Evolutionary conservation across 148 eudicot species (phyloP).

Genomic region (Camellia granthamiana): DNA sequence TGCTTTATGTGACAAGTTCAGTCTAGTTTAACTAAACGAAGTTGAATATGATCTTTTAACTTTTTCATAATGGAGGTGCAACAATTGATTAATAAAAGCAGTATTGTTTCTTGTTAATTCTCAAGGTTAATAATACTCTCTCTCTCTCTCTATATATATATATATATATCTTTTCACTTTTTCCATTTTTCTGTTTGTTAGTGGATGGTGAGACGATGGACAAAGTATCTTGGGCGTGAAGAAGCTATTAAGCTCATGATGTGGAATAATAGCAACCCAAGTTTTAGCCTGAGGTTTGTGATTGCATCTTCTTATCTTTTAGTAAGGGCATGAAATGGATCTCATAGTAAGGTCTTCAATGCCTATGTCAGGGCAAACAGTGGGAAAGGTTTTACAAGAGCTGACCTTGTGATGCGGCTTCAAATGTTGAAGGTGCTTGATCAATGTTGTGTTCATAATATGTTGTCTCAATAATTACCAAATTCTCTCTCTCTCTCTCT

Average conservation of each 20-base stretch:
- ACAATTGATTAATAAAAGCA: neutral
- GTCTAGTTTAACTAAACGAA: neutral
- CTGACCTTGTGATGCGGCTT: slow-evolving; percentile 61
- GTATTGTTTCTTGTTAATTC: neutral
- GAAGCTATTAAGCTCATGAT: slow-evolving; percentile 79
- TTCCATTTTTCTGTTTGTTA: slow-evolving; percentile 25
- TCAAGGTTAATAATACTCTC: neutral
- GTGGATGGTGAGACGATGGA: slow-evolving; percentile 99
- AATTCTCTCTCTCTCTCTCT: neutral
- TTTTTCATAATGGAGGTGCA: neutral
- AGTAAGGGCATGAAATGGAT: neutral
- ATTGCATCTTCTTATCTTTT: slow-evolving; percentile 8
- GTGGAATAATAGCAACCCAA: slow-evolving; percentile 87
- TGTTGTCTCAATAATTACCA: neutral
- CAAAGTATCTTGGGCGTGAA: slow-evolving; percentile 65
- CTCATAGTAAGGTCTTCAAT: slow-evolving; percentile 11
- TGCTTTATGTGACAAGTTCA: slow-evolving; percentile 2
- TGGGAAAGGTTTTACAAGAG: slow-evolving; percentile 69
- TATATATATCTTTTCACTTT: neutral
- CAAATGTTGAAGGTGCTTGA: slow-evolving; percentile 51
- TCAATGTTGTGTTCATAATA: neutral
- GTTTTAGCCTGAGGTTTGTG: slow-evolving; percentile 75
- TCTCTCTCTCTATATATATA: neutral
- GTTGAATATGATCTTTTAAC: neutral
- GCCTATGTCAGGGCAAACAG: slow-evolving; percentile 63